Base-by-base conservation (phyloP, 148 eudicot species). In the Oxyria digyna region DNA sequence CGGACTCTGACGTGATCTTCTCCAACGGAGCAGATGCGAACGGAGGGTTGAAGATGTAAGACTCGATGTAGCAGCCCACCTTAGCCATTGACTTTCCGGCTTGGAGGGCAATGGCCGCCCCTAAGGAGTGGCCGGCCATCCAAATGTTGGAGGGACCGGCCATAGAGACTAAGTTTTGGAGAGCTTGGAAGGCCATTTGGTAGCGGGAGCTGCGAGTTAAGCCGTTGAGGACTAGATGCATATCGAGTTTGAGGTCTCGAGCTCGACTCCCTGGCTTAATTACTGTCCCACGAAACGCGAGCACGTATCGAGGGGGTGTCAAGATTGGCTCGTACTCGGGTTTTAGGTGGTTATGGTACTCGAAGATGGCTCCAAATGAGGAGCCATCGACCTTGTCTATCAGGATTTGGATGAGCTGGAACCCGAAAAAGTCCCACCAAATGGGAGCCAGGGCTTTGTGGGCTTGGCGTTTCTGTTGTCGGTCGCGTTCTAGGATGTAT, bases 1-100 rank as follows among this genome's bases (percentile, higher is more conserved):
- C 1, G 4, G 43, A 77, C 29, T 75, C 74, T 67, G 75, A 77
- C 40, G 69, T 70, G 32, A 91, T 48, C 21, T 57, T 71, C 70
- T 86, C 88, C 3, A 88, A 14, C 1, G 91, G 91, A 1, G 74
- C 72, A 29, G 87, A 79, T 3, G 67, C 27, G 67, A 80, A 88
- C 0, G 97, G 97, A 18, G 97, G 95, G 73, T 91, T 88, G 72
- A 91, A 91, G 4, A 91, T 85, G 75, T 83, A 91, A 0, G 91
- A 74, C 63, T 91, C 97, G 20, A 86, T 57, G 41, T 40, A 77
- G 40, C n/a, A n/a, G n/a, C n/a, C n/a, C n/a, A n/a, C n/a, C n/a
- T n/a, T n/a, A n/a, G n/a, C n/a, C n/a, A n/a, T 31, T 33, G 0
- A 78, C 74, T 78, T 88, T 33, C 97, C 97, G 0, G 77, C 77